A percentile compares a stretch with the other conserved stretches of the same genome.
Evolutionary conservation across 179 eudicot species (phyloP).

Genomic region (Camellia oleifera): DNA sequence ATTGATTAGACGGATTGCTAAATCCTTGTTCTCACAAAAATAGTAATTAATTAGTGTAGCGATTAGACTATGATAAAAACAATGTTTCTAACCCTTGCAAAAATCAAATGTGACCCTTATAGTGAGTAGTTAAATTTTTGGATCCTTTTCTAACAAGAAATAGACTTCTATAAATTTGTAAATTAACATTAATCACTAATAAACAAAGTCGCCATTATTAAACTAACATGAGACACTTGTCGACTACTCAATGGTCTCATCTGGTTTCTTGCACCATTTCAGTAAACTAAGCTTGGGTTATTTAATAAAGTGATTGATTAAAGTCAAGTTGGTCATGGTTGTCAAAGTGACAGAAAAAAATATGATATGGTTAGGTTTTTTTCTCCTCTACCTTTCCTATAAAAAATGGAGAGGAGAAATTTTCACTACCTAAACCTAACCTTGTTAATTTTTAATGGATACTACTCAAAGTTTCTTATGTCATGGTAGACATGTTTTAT

Average conservation of each 20-base stretch:
- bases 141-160: not conserved
- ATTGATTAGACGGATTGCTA: not conserved
- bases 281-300: not conserved
- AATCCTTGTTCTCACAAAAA: not conserved
- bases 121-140: not conserved
- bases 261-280: not conserved
- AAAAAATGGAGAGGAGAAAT: not conserved
- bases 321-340: not conserved
- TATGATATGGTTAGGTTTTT: not conserved
- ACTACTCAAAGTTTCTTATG: conserved; percentile 3
- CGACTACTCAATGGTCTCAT: not conserved
- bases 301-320: not conserved
- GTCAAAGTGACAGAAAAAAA: not conserved
- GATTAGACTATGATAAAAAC: too few relatives aligned
- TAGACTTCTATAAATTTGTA: not conserved
- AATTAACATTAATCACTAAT: not conserved
- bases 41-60: too few relatives aligned
- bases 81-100: not conserved
- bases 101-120: not conserved
- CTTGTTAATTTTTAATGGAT: not conserved
- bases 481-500: not conserved
- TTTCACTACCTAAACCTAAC: not conserved
- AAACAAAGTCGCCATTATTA: not conserved
- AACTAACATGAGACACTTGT: not conserved
- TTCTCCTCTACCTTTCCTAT: not conserved